phyloP scores from a whole-genome alignment of 164 flowering plant species.

The Umbellularia californica region DNA sequence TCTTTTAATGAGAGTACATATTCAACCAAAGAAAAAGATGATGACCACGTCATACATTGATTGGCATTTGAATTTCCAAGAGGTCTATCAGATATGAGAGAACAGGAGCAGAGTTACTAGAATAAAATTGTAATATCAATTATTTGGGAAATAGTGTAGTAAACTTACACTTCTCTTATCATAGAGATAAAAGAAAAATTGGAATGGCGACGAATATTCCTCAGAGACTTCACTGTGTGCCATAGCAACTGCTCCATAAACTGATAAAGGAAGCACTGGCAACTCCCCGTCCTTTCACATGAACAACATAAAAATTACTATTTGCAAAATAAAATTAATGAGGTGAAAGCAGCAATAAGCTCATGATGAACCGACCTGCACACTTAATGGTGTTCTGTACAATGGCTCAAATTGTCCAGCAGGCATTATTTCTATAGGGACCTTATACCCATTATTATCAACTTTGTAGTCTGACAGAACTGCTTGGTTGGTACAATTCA shows the following conservation, averaged over 20 bases:
- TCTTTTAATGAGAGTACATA: not conserved
- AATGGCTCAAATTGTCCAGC: constrained; percentile 97
- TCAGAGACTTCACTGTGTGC: constrained; percentile 79
- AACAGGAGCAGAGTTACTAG: constrained; percentile 1
- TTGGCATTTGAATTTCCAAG: not conserved
- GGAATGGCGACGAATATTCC: constrained; percentile 82
- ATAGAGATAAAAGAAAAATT: constrained; percentile 88
- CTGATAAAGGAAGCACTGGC: constrained; percentile 93
- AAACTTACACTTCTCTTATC: constrained; percentile 91
- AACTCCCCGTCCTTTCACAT: constrained; percentile 81
- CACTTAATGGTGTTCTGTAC: constrained; percentile 65
- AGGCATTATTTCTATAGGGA: constrained; percentile 89
- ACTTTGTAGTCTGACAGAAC: constrained; percentile 57
- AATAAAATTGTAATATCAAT: not conserved
- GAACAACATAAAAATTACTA: constrained; percentile 4
- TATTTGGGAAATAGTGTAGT: not conserved
- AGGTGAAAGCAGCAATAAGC: not conserved
- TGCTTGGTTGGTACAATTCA: constrained; percentile 62
- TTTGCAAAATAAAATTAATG: not conserved
- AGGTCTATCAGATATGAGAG: not conserved
- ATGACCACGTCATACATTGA: not conserved
- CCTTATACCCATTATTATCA: constrained; percentile 41
- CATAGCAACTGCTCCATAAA: constrained; percentile 96
- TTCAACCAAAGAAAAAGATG: not conserved
- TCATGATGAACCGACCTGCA: constrained; percentile 50